Evolutionary conservation across 306 rosid genomes (phyloP).

Genomic region (Cucurbita maxima): DNA sequence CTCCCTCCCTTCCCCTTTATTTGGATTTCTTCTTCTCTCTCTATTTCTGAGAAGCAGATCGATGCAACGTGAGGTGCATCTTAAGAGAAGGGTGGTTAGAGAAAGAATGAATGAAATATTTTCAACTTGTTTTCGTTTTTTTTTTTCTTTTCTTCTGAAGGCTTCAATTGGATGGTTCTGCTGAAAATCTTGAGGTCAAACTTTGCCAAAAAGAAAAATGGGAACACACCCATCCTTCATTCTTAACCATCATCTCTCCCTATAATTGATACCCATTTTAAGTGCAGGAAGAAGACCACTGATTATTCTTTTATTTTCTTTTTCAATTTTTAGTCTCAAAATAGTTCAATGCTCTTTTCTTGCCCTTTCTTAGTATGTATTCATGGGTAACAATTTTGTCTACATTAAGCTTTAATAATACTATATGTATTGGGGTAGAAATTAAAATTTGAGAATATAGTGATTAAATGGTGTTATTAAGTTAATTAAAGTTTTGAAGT

Average conservation of each 20-base stretch:
- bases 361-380: neutral
- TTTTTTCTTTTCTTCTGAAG: neutral
- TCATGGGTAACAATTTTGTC: no score
- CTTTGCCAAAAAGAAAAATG: conserved; percentile 22
- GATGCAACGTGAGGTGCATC: conserved; percentile 29
- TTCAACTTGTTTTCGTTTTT: neutral
- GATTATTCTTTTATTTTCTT: no score
- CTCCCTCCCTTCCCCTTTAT: neutral
- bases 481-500: no score
- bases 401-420: no score
- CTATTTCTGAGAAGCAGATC: conserved; percentile 14
- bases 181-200: conserved; percentile 31
- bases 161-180: conserved; percentile 38
- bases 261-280: conserved; percentile 6
- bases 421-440: no score
- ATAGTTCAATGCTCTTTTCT: neutral
- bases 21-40: neutral
- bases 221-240: conserved; percentile 22
- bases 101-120: neutral
- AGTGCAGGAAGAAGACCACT: neutral
- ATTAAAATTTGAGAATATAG: no score
- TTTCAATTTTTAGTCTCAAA: no score
- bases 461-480: no score
- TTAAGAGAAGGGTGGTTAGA: conserved; percentile 19
- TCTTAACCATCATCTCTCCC: conserved; percentile 11